phyloP scores from a whole-genome alignment of 805 yeast species.

The Maudiozyma barnettii region DNA sequence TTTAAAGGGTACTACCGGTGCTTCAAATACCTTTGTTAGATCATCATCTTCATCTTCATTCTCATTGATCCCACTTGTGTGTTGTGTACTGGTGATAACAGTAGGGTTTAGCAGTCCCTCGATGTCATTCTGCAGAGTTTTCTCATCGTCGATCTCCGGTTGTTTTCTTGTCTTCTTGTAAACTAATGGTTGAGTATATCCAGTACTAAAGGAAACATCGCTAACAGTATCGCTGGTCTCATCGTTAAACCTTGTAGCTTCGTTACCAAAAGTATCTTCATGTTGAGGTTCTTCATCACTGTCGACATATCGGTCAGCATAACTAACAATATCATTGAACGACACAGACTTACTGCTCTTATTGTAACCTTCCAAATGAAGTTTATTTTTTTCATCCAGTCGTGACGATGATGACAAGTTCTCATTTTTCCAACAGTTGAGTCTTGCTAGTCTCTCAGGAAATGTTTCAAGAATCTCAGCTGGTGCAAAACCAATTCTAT shows the following conservation, averaged over 20 bases:
- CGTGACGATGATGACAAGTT: conserved; percentile 30
- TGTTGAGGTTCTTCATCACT: conserved; percentile 12
- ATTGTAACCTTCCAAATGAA: conserved; percentile 8
- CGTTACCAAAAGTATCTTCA: conserved; percentile 32
- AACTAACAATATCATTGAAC: conserved; percentile 27
- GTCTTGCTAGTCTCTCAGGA: conserved; percentile 80
- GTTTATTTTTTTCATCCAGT: neutral
- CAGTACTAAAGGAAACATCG: conserved; percentile 28
- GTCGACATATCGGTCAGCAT: conserved; percentile 26
- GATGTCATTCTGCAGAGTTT: conserved; percentile 6
- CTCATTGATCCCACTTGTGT: neutral
- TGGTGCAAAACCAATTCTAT: conserved; percentile 87
- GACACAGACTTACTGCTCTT: conserved; percentile 26
- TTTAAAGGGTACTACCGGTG: conserved; percentile 24
- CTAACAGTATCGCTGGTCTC: conserved; percentile 27
- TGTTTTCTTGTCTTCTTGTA: conserved; percentile 14
- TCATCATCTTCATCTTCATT: conserved; percentile 9
- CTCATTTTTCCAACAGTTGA: conserved; percentile 88
- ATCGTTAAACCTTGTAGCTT: conserved; percentile 22
- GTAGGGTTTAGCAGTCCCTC: neutral
- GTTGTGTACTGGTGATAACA: neutral
- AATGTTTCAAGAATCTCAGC: conserved; percentile 92
- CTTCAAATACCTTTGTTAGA: conserved; percentile 20
- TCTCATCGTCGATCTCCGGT: neutral
- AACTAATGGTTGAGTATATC: conserved; percentile 21